These are phyloP conservation scores for Trichoderma atrobrunneum DNA, from an alignment of 2,329 filamentous ascomycete genomes.

Conservation along the genomic window DNA sequence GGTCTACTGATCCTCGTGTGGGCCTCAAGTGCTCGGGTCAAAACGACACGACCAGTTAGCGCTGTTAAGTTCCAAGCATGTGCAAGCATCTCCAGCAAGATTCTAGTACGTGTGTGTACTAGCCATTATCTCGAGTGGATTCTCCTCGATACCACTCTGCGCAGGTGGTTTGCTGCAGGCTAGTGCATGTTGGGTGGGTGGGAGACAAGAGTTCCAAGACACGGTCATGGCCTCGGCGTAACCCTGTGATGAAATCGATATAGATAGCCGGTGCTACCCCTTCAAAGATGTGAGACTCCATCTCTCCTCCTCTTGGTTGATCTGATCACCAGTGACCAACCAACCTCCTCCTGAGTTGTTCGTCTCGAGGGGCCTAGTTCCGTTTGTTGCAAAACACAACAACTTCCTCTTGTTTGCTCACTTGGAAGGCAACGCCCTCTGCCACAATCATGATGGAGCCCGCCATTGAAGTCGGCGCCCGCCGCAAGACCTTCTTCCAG, in stretches of 20 bases:
- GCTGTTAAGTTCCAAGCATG: neutral
- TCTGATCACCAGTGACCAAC: neutral
- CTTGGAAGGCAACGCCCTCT: neutral
- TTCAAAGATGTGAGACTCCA: neutral
- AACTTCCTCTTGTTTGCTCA: neutral
- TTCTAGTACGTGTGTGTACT: neutral
- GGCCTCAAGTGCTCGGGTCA: neutral
- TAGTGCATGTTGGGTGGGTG: neutral
- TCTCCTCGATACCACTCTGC: neutral
- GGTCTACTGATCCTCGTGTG: conserved; percentile 4
- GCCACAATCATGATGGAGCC: neutral
- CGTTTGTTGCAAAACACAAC: neutral
- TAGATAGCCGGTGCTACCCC: conserved; percentile 16
- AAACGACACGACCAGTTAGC: conserved; percentile 11
- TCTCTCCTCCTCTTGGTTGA: neutral
- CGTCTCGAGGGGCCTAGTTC: neutral
- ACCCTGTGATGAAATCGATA: conserved; percentile 1
- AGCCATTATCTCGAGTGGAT: neutral
- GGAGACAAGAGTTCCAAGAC: neutral
- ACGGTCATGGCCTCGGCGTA: neutral
- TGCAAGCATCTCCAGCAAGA: neutral
- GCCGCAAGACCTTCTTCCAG: conserved; percentile 25
- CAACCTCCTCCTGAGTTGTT: neutral
- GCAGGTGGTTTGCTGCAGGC: conserved; percentile 1
- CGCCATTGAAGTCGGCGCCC: conserved; percentile 15